These are phyloP conservation scores for Xylariaceae sp. DNA, from an alignment of 2,329 filamentous ascomycete genomes.

Conservation along the genomic window DNA sequence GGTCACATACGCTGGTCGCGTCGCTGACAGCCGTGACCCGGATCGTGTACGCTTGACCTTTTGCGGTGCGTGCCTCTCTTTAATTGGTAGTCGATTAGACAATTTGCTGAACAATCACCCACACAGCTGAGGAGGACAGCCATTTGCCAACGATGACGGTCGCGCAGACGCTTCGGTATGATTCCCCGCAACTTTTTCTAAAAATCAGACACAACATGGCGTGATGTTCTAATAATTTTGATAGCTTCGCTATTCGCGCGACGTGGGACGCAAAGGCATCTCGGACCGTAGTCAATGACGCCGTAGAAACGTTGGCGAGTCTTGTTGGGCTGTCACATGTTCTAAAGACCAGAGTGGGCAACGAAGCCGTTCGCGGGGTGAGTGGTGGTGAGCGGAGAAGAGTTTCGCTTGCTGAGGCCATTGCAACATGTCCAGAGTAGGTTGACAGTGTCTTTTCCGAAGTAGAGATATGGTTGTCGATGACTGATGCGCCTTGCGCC, in stretches of 20 bases:
- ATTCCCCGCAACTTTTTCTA: too few species aligned
- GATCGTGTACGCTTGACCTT: conserved; percentile 22
- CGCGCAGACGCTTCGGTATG: conserved; percentile 56
- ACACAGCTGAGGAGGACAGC: conserved; percentile 47
- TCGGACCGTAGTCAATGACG: not conserved
- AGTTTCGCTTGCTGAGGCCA: conserved; percentile 71
- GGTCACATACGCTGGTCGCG: conserved; percentile 23
- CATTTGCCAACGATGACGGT: conserved; percentile 65
- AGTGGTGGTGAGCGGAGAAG: conserved; percentile 67
- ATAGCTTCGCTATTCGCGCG: conserved; percentile 62
- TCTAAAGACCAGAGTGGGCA: conserved; percentile 63
- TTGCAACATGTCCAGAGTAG: conserved; percentile 49
- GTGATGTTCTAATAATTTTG: not conserved
- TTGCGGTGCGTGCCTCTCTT: conserved; percentile 7
- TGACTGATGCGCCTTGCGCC: not conserved
- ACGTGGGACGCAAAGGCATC: conserved; percentile 13
- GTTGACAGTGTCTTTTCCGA: not conserved
- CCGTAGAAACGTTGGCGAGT: conserved; percentile 3
- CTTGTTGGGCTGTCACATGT: conserved; percentile 66
- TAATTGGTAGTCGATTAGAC: too few species aligned
- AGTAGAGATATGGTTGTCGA: not conserved
- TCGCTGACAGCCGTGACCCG: conserved; percentile 13
- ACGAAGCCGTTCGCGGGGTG: conserved; percentile 64
- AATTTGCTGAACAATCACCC: not conserved
- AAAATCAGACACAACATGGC: too few species aligned